Evolutionary conservation across 1,284 basidiomycete genomes (phyloP), one percentile per base, ranked within the genome.

Genomic region (Omphalotus olearius): DNA sequence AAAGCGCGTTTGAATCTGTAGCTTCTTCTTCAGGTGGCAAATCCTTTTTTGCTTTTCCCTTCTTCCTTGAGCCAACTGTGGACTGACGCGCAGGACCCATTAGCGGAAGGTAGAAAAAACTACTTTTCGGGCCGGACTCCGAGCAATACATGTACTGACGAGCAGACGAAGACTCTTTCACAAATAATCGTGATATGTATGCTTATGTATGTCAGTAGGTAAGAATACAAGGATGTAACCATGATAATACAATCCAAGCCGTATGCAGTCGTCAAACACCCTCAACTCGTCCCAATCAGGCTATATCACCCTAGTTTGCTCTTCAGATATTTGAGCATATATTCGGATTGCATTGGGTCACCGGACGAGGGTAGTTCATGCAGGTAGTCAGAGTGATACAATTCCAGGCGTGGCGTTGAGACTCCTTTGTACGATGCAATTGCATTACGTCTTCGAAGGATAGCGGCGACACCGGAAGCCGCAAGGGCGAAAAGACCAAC

Each of bases 11-110:
- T 41, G 84, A 62, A 62, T 88, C 78, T 6, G 53, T 48, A 30
- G 59, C 53, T 17, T 48, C 54, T 16, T 58, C 56, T 16, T 49
- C 50, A 45, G 13, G 42, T 23, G 9, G 55, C 50, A 45, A 62
- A 60, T 39, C 66, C 57, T 57, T 62, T 57, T 62, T 71, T 45
- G 42, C 54, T 18, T 42, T 61, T 59, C 35, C 55, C 57, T 59
- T 65, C 56, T 67, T 69, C 36, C 58, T 47, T 57, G 68, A 64
- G 13, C 81, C 79, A 9, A 73, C 69, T 17, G 69, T 69, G n/a
- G 82, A 82, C 46, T 74, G 73, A 42, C 87, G 76, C 10, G 83
- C 85, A 46, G 61, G 69, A 45, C 64, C 69, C 73, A 75, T n/a
- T 75, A 38, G 46, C 39, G 53, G 43, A 26, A 14, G 6, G 36